Conservation (phyloP, 768 basidiomycete genomes). For the Pleurotus giganteus region DNA sequence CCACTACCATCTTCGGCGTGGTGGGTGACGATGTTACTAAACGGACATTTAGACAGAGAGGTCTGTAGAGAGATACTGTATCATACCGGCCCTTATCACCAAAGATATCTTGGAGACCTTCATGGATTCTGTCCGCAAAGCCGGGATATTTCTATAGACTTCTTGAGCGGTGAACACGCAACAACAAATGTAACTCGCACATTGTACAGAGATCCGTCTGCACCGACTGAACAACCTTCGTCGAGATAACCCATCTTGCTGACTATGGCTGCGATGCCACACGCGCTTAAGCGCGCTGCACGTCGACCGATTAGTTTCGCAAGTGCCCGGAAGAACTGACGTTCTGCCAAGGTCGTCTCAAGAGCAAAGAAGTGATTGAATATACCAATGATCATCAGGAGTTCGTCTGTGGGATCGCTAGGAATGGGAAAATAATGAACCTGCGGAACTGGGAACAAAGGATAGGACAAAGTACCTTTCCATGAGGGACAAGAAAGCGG, state of each 20-base stretch:
- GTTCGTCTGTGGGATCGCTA: conserved; percentile 94
- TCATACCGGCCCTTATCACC: conserved; percentile 91
- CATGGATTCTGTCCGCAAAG: conserved; percentile 90
- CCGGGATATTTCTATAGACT: conserved; percentile 89
- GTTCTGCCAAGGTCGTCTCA: conserved; percentile 94
- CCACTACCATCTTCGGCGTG: conserved; percentile 92
- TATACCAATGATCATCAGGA: conserved; percentile 95
- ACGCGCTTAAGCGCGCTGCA: conserved; percentile 88
- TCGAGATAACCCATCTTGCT: conserved; percentile 93
- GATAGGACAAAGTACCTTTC: conserved; percentile 62
- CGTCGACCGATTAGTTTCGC: conserved; percentile 87
- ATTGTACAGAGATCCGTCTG: conserved; percentile 95
- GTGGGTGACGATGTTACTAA: conserved; percentile 69
- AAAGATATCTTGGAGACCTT: conserved; percentile 91
- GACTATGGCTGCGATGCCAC: conserved; percentile 96
- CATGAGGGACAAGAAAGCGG: conserved; percentile 95
- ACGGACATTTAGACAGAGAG: neutral
- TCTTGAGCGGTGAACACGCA: neutral
- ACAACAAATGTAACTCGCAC: conserved; percentile 40
- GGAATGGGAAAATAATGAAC: conserved; percentile 9
- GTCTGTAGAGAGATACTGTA: neutral
- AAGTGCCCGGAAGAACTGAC: conserved; percentile 95
- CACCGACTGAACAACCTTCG: conserved; percentile 85
- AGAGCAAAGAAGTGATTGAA: conserved; percentile 97
- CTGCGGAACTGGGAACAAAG: neutral